Conservation (phyloP, 1,284 basidiomycete species). For the Malassezia brasiliensis region DNA sequence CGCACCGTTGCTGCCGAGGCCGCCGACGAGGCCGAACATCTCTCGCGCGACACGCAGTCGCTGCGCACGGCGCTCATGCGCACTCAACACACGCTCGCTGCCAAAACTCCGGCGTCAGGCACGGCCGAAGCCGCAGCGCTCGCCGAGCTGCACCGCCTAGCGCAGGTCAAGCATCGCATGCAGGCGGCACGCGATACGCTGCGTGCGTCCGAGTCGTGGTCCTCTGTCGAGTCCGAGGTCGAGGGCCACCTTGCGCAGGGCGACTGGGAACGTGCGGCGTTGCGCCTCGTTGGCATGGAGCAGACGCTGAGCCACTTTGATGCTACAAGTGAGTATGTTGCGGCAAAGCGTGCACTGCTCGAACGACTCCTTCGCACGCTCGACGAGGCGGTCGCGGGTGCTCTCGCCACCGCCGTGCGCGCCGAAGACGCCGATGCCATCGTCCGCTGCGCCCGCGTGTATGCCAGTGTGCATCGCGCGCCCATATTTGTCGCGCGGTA, state of each 20-base stretch:
- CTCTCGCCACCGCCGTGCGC: background rate
- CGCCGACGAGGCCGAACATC: background rate
- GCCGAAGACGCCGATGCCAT: background rate
- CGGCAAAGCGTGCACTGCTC: constrained; percentile 1
- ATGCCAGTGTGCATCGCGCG: constrained; percentile 1
- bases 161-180: constrained; percentile 73
- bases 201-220: constrained; percentile 86
- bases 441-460: constrained; percentile 2
- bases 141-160: constrained; percentile 65
- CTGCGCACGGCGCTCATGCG: constrained; percentile 2
- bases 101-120: background rate
- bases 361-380: background rate
- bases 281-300: constrained; percentile 72
- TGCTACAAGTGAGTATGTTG: constrained; percentile 9
- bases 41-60: background rate
- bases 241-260: constrained; percentile 62
- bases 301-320: constrained; percentile 73
- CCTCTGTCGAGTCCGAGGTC: constrained; percentile 79
- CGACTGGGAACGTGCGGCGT: constrained; percentile 72
- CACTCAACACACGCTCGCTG: background rate
- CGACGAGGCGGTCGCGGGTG: background rate
- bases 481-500: constrained; percentile 1
- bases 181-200: constrained; percentile 72
- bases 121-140: constrained; percentile 46
- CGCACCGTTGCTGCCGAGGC: background rate